These are phyloP conservation scores for Solanum chilense DNA, from an alignment of 257 asterid species.

Conservation along the genomic window DNA sequence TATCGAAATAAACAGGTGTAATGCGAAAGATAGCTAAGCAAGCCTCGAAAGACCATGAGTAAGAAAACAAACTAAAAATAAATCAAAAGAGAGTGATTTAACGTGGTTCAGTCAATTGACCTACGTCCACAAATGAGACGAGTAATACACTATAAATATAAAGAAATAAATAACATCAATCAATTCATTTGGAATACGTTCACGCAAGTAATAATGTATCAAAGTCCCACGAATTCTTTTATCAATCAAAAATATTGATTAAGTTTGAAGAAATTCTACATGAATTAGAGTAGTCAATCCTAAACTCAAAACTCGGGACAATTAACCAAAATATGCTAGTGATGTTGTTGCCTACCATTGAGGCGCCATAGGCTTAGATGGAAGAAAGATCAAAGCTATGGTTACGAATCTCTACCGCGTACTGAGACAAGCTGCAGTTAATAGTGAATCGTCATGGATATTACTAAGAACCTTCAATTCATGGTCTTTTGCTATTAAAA, in stretches of 20 bases:
- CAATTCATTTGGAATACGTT: no score
- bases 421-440: background rate
- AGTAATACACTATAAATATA: no score
- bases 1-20: no score
- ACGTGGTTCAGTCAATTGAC: no score
- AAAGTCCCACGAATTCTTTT: no score
- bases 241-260: no score
- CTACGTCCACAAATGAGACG: accelerated
- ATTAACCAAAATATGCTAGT: background rate
- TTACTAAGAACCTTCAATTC: conserved; percentile 16
- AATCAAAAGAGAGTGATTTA: accelerated
- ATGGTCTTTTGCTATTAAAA: conserved; percentile 25
- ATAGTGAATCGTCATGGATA: background rate
- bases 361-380: background rate
- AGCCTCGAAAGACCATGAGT: accelerated
- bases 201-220: accelerated
- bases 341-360: background rate
- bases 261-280: no score
- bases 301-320: no score
- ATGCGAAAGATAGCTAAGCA: no score
- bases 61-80: no score
- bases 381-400: background rate
- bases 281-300: no score
- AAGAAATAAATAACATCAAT: no score
- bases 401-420: background rate